A percentile compares a stretch with the other conserved stretches of the same genome.
Evolutionary conservation across 1,284 basidiomycete species (phyloP).

Genomic region (Ceratobasidium sp.): DNA sequence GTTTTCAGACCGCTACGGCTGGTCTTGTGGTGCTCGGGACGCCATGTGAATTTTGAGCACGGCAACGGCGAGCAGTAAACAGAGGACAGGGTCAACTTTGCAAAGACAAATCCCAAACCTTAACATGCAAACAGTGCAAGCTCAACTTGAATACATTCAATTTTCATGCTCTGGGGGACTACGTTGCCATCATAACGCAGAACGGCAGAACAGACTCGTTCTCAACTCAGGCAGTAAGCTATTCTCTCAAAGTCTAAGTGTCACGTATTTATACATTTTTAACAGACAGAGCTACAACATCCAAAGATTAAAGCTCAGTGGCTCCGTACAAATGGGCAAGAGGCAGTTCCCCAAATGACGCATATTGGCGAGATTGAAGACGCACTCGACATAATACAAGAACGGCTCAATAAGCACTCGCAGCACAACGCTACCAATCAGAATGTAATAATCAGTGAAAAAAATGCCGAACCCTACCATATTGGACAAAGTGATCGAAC

Average conservation of each 20-base stretch:
- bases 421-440: constrained; percentile 2
- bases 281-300: constrained; percentile 50
- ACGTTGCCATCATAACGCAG: constrained; percentile 53
- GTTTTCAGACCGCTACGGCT: constrained; percentile 50
- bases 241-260: too few relatives aligned
- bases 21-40: constrained; percentile 53
- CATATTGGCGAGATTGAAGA: constrained; percentile 45
- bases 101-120: too few relatives aligned
- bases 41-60: constrained; percentile 52
- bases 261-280: too few relatives aligned
- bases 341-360: constrained; percentile 48
- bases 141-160: constrained; percentile 58
- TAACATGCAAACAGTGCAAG: neutral
- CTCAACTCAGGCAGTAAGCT: constrained; percentile 56
- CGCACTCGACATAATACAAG: constrained; percentile 29
- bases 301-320: constrained; percentile 49
- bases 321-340: constrained; percentile 48
- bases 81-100: constrained; percentile 5
- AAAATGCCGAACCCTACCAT: constrained; percentile 38
- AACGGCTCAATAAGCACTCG: constrained; percentile 31
- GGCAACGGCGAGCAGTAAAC: constrained; percentile 21
- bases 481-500: constrained; percentile 45
- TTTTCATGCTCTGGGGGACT: constrained; percentile 57
- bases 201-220: constrained; percentile 59
- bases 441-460: constrained; percentile 19